Evolutionary conservation across 2,329 filamentous ascomycete species (phyloP), one percentile per base, ranked within the genome.

Genomic region (Alternaria viburni): DNA sequence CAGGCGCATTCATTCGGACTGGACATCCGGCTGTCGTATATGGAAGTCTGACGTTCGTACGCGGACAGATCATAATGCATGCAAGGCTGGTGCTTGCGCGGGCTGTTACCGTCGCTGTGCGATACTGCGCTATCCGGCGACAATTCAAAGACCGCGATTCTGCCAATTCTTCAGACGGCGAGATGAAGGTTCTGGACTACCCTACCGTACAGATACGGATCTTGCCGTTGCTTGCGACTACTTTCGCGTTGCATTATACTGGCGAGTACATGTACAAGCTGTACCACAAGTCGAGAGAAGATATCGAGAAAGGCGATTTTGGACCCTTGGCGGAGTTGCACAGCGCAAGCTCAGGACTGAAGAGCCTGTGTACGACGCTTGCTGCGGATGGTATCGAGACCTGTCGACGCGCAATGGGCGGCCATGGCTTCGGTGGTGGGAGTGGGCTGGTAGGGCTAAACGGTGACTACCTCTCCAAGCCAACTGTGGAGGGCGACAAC

Each of bases 401-500:
- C 0, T 87, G 85, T 67, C 81, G 85, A 30, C 76, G 85, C 47
- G 84, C 85, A 6, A 81, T 86, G 80, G 85, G 85, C 17, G 85
- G 85, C 0, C 85, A 87, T 70, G 85, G 85, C 1, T 87, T 86
- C 66, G 83, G 84, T 5, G 84, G 83, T 17, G 83, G 81, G 1
- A 86, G 83, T 69, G 85, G 85, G 2, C 80, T 86, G 30, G 83
- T 86, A 11, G 83, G 85, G 28, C 75, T 86, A 41, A 85, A 86
- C 67, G 79, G 81, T 13, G 83, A 85, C 68, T 85, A 86, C 56
- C 76, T 85, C 6, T 82, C 84, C 3, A 86, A 86, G 69, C 84
- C 84, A 1, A 87, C 85, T 0, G 85, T 87, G 3, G 85, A 87
- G 66, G 85, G 85, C 2, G 85, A 86, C 69, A 87, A 87, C 59